These are phyloP conservation scores for Ceraceosorus bombacis DNA, from an alignment of 1,284 basidiomycete genomes.

Conservation along the genomic window DNA sequence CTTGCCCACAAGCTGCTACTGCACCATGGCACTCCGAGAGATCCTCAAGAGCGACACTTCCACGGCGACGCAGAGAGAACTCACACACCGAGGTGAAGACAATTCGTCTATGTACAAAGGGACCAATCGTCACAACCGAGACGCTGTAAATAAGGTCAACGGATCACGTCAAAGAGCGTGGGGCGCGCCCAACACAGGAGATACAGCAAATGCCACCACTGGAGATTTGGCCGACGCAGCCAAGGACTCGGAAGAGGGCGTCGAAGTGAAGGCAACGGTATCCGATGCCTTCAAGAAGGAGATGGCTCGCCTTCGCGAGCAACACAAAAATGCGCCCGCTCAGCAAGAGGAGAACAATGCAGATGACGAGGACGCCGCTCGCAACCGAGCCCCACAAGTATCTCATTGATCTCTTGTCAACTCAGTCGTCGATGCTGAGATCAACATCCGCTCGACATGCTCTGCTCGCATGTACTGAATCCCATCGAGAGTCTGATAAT, in stretches of 20 bases:
- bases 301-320: neutral
- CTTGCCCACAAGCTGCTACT: constrained; percentile 40
- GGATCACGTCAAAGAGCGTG: neutral
- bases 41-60: constrained; percentile 43
- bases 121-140: neutral
- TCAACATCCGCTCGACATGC: too few species aligned
- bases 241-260: neutral
- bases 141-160: neutral
- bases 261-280: neutral
- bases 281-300: neutral
- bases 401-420: neutral
- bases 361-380: neutral
- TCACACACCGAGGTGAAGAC: constrained; percentile 32
- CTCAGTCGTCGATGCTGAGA: too few species aligned
- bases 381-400: neutral
- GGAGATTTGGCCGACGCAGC: neutral
- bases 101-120: constrained; percentile 7
- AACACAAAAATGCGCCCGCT: neutral
- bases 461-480: too few species aligned
- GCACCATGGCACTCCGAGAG: constrained; percentile 45
- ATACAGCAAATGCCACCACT: neutral
- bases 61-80: constrained; percentile 25
- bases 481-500: too few species aligned
- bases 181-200: neutral
- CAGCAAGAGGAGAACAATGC: neutral